Conservation (phyloP, 129 eudicot genomes). For the Kitagawia praeruptora region DNA sequence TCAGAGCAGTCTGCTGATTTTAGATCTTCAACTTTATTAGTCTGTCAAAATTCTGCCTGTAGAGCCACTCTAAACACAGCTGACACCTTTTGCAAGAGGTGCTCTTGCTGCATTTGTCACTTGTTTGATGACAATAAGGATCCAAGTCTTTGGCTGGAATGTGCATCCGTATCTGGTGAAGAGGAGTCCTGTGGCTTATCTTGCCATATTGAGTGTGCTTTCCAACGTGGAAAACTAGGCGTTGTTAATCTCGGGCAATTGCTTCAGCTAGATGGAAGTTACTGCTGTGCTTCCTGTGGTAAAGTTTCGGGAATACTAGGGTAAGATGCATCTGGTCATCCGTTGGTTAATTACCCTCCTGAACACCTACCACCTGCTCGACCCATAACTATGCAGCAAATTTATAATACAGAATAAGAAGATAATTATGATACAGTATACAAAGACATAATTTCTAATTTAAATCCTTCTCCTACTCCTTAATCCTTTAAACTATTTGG, state of each 20-base stretch:
- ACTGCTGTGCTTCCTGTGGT: slow-evolving; percentile 91
- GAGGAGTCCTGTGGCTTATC: slow-evolving; percentile 73
- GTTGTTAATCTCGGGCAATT: slow-evolving; percentile 70
- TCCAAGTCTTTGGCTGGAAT: slow-evolving; percentile 95
- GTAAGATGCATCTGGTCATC: slow-evolving; percentile 24
- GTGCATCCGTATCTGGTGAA: slow-evolving; percentile 54
- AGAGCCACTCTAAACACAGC: slow-evolving; percentile 53
- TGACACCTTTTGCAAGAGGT: slow-evolving; percentile 81
- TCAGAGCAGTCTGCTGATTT: slow-evolving; percentile 36
- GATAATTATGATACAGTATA: not conserved
- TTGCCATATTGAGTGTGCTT: slow-evolving; percentile 90
- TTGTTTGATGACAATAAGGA: slow-evolving; percentile 83
- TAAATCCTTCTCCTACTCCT: not conserved
- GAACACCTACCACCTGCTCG: not conserved
- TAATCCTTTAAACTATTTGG: not conserved
- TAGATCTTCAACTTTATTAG: slow-evolving; percentile 36
- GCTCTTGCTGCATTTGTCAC: slow-evolving; percentile 96
- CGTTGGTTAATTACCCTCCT: not conserved
- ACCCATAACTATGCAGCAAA: not conserved
- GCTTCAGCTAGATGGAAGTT: slow-evolving; percentile 91
- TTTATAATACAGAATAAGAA: not conserved
- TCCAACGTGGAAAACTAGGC: slow-evolving; percentile 56
- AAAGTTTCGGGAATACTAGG: slow-evolving; percentile 75
- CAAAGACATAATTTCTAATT: not conserved
- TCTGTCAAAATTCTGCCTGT: slow-evolving; percentile 82